Evolutionary conservation across 2,329 filamentous ascomycete genomes (phyloP).

Genomic region (Sporothrix brasiliensis): DNA sequence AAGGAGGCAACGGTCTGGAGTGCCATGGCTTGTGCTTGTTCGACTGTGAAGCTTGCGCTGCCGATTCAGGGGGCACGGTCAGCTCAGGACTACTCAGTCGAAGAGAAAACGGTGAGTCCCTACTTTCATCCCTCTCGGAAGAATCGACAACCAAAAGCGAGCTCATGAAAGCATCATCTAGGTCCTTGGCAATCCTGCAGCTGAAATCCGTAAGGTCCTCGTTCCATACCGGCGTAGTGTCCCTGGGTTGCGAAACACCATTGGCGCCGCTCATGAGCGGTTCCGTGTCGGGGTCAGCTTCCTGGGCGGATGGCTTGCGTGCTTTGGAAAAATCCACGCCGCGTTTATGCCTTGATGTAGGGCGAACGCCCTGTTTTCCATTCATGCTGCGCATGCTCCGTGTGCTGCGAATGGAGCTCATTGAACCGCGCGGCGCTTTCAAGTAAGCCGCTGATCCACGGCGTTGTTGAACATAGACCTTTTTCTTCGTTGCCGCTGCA

Average conservation of each 20-base stretch:
- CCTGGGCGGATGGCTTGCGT: slow-evolving; percentile 44
- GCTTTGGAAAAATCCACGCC: slow-evolving; percentile 59
- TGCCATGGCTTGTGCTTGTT: slow-evolving; percentile 46
- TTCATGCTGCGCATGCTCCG: slow-evolving; percentile 34
- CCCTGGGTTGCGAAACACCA: neutral
- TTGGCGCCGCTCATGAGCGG: slow-evolving; percentile 31
- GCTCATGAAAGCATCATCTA: slow-evolving; percentile 88
- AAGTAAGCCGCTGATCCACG: slow-evolving; percentile 40
- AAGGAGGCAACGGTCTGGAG: slow-evolving; percentile 55
- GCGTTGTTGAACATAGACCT: slow-evolving; percentile 41
- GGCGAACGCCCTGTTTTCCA: slow-evolving; percentile 49
- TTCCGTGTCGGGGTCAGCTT: slow-evolving; percentile 27
- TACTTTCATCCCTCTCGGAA: slow-evolving; percentile 38
- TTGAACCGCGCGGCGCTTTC: slow-evolving; percentile 47
- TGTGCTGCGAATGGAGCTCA: slow-evolving; percentile 56
- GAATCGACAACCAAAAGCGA: slow-evolving; percentile 47
- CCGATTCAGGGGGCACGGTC: neutral
- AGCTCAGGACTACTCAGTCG: slow-evolving; percentile 43
- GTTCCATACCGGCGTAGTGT: slow-evolving; percentile 49
- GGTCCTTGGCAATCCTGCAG: slow-evolving; percentile 81
- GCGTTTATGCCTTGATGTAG: slow-evolving; percentile 53
- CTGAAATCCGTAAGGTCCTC: slow-evolving; percentile 85
- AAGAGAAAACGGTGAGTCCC: slow-evolving; percentile 50
- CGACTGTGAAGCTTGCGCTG: neutral
- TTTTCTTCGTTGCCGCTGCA: slow-evolving; percentile 25